These are phyloP conservation scores for Jatropha curcas DNA, from an alignment of 345 rosid species.

Conservation along the genomic window DNA sequence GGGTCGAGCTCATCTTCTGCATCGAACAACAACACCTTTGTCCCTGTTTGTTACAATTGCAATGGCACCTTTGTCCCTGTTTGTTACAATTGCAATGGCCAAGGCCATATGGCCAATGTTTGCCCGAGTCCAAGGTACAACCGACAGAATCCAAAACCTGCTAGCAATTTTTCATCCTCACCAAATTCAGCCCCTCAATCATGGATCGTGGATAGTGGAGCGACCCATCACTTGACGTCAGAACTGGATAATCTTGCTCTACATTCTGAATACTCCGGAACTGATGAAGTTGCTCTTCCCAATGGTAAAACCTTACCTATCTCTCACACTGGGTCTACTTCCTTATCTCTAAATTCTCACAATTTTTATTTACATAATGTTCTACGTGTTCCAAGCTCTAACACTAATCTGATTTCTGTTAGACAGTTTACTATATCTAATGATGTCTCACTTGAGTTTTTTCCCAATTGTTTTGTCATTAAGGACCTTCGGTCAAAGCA, in stretches of 20 bases:
- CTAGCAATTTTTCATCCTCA: background rate
- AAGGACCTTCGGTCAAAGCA: no score
- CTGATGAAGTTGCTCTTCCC: no score
- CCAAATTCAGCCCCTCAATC: background rate
- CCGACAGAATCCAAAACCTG: background rate
- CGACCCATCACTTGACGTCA: no score
- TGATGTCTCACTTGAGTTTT: no score
- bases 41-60: no score
- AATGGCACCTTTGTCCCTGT: background rate
- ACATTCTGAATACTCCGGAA: no score
- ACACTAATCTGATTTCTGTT: background rate
- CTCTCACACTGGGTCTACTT: background rate
- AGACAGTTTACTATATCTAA: no score
- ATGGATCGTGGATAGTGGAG: background rate
- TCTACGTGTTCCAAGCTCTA: background rate
- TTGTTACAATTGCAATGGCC: background rate
- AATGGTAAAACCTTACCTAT: no score
- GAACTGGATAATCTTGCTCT: no score
- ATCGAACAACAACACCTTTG: background rate
- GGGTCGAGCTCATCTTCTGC: background rate
- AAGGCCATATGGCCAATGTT: background rate
- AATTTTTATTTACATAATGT: background rate
- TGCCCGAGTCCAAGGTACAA: background rate
- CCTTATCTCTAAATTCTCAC: background rate
- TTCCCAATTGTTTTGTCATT: no score